Evolutionary conservation across 306 rosid genomes (phyloP).

Genomic region (Trichosanthes cucumerina): DNA sequence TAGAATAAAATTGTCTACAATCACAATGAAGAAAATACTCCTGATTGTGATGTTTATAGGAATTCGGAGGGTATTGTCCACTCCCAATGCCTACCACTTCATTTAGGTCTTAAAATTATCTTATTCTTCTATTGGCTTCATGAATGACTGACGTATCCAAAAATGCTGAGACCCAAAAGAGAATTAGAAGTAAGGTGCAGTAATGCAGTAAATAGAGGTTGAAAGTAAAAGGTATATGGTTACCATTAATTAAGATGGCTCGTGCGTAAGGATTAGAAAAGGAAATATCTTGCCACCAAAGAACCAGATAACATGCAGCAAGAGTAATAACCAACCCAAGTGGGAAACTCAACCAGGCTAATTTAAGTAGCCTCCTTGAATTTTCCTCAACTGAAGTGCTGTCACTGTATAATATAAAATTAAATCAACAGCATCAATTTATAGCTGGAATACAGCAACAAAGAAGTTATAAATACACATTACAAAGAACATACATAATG

Average conservation of each 20-base stretch:
- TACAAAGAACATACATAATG: neutral
- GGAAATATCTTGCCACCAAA: slow-evolving; percentile 67
- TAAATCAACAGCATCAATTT: neutral
- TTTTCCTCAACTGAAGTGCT: slow-evolving; percentile 52
- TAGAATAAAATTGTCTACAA: neutral
- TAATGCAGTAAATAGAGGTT: neutral
- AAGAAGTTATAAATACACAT: neutral
- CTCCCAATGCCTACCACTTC: neutral
- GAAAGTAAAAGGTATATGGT: neutral
- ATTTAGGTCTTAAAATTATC: neutral
- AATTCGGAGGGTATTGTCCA: neutral
- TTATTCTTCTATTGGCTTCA: neutral
- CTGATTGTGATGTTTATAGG: neutral
- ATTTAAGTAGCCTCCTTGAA: slow-evolving; percentile 64
- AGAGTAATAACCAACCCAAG: slow-evolving; percentile 60
- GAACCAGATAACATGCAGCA: slow-evolving; percentile 48
- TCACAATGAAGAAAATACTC: neutral
- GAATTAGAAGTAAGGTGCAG: neutral
- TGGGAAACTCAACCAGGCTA: slow-evolving; percentile 80
- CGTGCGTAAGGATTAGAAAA: slow-evolving; percentile 60
- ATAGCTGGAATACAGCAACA: neutral
- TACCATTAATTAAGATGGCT: slow-evolving; percentile 92
- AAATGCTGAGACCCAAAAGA: slow-evolving; percentile 1
- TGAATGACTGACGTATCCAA: neutral
- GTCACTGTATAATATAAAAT: slow-evolving; percentile 37